A percentile compares a stretch with the other conserved stretches of the same genome.
Conservation (phyloP, 495 filamentous ascomycete genomes). For the Hyaloscypha finlandica region DNA sequence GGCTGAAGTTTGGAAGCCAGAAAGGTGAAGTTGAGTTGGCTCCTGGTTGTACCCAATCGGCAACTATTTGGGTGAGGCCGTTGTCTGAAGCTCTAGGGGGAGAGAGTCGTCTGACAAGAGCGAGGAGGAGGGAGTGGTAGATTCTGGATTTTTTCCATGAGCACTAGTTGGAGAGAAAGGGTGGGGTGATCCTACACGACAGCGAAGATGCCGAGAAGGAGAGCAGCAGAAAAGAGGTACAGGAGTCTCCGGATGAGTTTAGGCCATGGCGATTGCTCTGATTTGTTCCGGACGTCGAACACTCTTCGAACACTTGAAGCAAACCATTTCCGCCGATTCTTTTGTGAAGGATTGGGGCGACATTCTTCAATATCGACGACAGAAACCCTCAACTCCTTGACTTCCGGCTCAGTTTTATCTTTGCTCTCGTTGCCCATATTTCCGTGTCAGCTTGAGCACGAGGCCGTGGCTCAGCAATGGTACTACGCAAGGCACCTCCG, state of each 20-base stretch:
- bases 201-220: conserved; percentile 9
- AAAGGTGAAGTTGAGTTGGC: conserved; percentile 12
- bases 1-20: conserved; percentile 28
- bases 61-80: conserved; percentile 20
- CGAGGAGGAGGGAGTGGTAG: conserved; percentile 19
- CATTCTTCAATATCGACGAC: conserved; percentile 12
- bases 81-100: conserved; percentile 8
- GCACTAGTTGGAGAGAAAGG: background rate
- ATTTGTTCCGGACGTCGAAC: conserved; percentile 7
- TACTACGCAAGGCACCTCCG: too few relatives aligned
- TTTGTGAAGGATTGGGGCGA: background rate
- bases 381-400: background rate
- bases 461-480: background rate
- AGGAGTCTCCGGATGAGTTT: conserved; percentile 6
- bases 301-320: conserved; percentile 8
- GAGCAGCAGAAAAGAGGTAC: conserved; percentile 9
- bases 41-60: conserved; percentile 20
- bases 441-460: background rate
- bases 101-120: conserved; percentile 14
- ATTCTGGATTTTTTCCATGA: conserved; percentile 6
- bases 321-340: background rate
- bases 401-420: background rate
- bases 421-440: background rate
- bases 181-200: conserved; percentile 8
- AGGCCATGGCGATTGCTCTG: conserved; percentile 17